Base-by-base conservation (phyloP, 2,329 filamentous ascomycete species). In the Neofusicoccum cordaticola region DNA sequence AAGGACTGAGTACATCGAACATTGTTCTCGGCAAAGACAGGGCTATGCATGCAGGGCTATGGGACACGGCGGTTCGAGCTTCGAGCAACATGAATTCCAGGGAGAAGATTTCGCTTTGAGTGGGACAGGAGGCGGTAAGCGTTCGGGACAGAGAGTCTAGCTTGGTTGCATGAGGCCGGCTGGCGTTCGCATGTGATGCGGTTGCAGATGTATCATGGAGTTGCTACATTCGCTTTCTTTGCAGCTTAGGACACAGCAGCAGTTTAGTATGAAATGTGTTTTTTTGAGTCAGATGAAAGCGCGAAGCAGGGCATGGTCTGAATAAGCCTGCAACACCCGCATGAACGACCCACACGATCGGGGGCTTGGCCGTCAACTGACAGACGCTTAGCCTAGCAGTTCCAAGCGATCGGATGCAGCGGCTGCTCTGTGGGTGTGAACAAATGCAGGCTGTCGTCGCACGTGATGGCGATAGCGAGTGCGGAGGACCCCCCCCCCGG, bases 161-260 rank as follows among this genome's bases (percentile, higher is more conserved):
- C 63, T 65, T 65, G 45, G n/a, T 61, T 65, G 63, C 63, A 65
- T 65, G 52, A 65, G 37, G 56, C 45, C 22, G 47, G 63, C 37
- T 48, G 63, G 63, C 45, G 53, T 65, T 61, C 50, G 39, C 63
- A 61, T 65, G 22, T 65, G 56, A 45, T 31, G 56, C 41, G 56
- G 42, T 60, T 47, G 42, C 56, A 60, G 61, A 63, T 56, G 48
- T 52, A 63, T 42, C 41, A 56, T 45, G 48, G 50, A 56, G 48
- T 56, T 47, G 50, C 61, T 63, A 53, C 48, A 63, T 56, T 63
- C 61, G 51, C 50, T 63, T 44, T 51, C 44, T 31, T 31, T 58
- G 39, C 56, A 63, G 41, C 22, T 56, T 52, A 63, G 50, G 51
- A 47, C 17, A 47, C 17, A 63, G 39, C 61, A 53, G 48, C 48